Evolutionary conservation across 768 basidiomycete genomes (phyloP), one percentile per base, ranked within the genome.

Genomic region (Leccinum incarnatum): DNA sequence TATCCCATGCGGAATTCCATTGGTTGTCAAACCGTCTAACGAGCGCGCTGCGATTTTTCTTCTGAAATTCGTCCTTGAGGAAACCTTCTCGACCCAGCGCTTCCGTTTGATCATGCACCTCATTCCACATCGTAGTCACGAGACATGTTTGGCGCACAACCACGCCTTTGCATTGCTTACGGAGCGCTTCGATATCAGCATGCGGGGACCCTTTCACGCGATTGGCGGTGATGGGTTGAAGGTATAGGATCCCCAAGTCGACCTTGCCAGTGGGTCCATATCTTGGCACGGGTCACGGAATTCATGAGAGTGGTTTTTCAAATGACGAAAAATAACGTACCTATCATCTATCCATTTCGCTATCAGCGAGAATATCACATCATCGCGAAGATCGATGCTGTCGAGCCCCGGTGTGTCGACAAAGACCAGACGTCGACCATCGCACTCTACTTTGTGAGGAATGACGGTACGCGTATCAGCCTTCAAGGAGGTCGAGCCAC

Each of bases 351-450:
- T 45, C 54, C 27, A 56, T 32, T n/a, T 32, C 6, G 47, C 52
- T 25, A 57, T 23, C 21, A 12, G 48, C 7, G n/a, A 29, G 12
- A 62, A 12, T 54, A 62, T 54, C 25, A 1, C 17, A n/a, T 29
- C 32, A 21, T 62, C 51, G 9, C 29, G 12, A 2, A 46, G 23
- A 25, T 54, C 1, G 27, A 27, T 21, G 21, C 5, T 57, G 14
- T 62, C 30, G 14, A 62, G 42, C 6, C 60, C 55, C 30, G 62
- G 60, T 1, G 62, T 62, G 19, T 62, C 60, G 19, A 62, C 36
- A 11, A 62, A 47, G 7, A 47, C 51, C 8, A 62, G 10, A 17
- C 10, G 23, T 47, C 32, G 55, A 10, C 42, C 51, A 50, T 50
- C 59, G 17, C 23, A 25, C 2, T 8, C 51, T 3, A 60, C 19